Evolutionary conservation across 2,329 filamentous ascomycete genomes (phyloP).

Genomic region (Aurifilum marmelostoma): DNA sequence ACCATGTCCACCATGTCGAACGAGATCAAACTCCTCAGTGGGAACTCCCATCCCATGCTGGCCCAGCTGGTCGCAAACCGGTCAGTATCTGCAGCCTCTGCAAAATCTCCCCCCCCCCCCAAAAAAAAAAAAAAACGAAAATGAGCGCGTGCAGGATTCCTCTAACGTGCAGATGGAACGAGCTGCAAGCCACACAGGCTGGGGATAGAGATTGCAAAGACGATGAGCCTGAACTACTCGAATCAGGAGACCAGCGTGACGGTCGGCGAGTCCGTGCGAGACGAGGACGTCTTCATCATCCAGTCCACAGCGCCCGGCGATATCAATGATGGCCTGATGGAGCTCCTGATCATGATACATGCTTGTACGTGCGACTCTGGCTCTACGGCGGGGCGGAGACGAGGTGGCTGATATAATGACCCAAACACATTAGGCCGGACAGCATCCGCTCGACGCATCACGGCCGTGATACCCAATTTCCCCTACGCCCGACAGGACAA

Average conservation of each 20-base stretch:
- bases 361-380: constrained; percentile 62
- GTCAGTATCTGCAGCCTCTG: constrained; percentile 38
- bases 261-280: constrained; percentile 92
- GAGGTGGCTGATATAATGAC: constrained; percentile 4
- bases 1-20: constrained; percentile 47
- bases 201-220: constrained; percentile 77
- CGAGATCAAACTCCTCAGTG: constrained; percentile 56
- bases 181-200: constrained; percentile 52
- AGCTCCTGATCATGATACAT: constrained; percentile 97
- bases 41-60: constrained; percentile 36
- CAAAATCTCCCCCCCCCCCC: not conserved
- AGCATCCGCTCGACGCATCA: constrained; percentile 85
- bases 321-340: constrained; percentile 98
- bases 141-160: not conserved
- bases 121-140: no score
- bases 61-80: constrained; percentile 43
- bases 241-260: constrained; percentile 90
- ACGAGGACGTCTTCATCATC: constrained; percentile 98
- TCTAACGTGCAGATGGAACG: not conserved
- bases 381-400: not conserved
- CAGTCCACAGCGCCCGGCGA: constrained; percentile 94
- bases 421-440: constrained; percentile 43
- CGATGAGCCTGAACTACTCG: constrained; percentile 81
- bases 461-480: constrained; percentile 93
- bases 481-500: constrained; percentile 89